Evolutionary conservation across 148 eudicot species (phyloP).

Genomic region (Rhododendron griersonianum): DNA sequence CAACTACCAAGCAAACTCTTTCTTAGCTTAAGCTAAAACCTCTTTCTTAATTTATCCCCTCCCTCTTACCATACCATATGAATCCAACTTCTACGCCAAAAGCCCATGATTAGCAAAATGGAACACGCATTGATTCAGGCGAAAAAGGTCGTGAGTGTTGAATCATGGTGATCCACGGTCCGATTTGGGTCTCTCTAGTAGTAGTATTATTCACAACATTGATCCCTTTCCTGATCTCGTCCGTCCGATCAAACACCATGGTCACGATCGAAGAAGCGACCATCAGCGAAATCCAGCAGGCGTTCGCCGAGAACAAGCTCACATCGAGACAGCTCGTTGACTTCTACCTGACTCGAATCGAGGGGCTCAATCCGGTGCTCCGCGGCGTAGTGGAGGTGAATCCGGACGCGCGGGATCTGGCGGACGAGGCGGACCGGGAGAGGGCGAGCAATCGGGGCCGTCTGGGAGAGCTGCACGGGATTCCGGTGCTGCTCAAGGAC

Average conservation of each 20-base stretch:
- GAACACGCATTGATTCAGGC: too few relatives aligned
- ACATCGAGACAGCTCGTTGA: constrained; percentile 50
- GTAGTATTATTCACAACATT: background rate
- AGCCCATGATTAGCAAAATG: too few relatives aligned
- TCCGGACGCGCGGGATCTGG: constrained; percentile 55
- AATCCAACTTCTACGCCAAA: too few relatives aligned
- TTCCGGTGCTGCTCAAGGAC: constrained; percentile 71
- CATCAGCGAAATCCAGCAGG: constrained; percentile 35
- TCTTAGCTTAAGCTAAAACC: too few relatives aligned
- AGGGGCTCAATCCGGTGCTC: constrained; percentile 38
- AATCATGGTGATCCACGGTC: background rate
- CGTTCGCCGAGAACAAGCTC: constrained; percentile 41
- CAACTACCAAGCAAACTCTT: too few relatives aligned
- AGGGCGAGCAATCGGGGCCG: constrained; percentile 17
- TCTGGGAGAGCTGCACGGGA: constrained; percentile 42
- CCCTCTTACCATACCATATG: too few relatives aligned
- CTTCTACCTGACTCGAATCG: constrained; percentile 43
- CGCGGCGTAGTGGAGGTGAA: constrained; percentile 57
- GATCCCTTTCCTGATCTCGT: background rate
- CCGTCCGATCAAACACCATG: constrained; percentile 5
- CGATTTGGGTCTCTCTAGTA: background rate
- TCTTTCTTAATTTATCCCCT: too few relatives aligned
- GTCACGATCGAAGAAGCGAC: constrained; percentile 49
- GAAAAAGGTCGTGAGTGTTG: too few relatives aligned
- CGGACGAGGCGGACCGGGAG: constrained; percentile 41